These are phyloP conservation scores for Candolleomyces efflorescens DNA, from an alignment of 768 basidiomycete genomes.

Conservation along the genomic window DNA sequence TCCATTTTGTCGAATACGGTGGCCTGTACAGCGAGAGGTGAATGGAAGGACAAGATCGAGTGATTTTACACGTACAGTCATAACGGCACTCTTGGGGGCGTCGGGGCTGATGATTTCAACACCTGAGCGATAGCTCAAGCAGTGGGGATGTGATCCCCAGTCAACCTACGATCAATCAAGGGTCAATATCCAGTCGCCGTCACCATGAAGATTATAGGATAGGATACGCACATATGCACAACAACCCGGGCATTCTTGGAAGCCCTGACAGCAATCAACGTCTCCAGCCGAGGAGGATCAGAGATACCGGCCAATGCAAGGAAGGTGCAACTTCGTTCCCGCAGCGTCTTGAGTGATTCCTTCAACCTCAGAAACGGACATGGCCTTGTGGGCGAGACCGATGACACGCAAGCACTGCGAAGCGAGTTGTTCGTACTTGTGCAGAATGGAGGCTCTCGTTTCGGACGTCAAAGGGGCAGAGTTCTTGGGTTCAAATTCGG, in stretches of 20 bases:
- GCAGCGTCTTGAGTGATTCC: constrained; percentile 37
- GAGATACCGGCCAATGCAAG: constrained; percentile 53
- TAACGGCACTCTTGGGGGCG: constrained; percentile 32
- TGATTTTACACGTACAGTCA: constrained; percentile 27
- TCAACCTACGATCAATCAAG: constrained; percentile 34
- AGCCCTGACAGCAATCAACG: constrained; percentile 44
- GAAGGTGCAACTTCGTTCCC: constrained; percentile 43
- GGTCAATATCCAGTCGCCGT: no score
- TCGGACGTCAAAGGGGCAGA: constrained; percentile 25
- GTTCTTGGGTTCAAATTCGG: constrained; percentile 17
- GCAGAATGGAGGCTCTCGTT: constrained; percentile 22
- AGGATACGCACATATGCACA: constrained; percentile 32
- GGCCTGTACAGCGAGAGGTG: constrained; percentile 18
- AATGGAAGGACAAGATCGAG: background rate
- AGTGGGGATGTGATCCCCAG: constrained; percentile 50
- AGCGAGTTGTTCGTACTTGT: constrained; percentile 33
- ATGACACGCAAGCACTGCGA: constrained; percentile 39
- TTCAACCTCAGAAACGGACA: no score
- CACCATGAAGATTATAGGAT: background rate
- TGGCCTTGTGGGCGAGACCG: constrained; percentile 28
- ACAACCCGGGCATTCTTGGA: constrained; percentile 50
- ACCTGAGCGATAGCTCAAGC: constrained; percentile 46
- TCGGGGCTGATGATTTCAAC: constrained; percentile 44
- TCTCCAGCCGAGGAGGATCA: constrained; percentile 55
- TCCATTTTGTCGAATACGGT: constrained; percentile 50